Base-by-base conservation (phyloP, 805 yeast genomes). In the Tetrapisispora taiwanensis region DNA sequence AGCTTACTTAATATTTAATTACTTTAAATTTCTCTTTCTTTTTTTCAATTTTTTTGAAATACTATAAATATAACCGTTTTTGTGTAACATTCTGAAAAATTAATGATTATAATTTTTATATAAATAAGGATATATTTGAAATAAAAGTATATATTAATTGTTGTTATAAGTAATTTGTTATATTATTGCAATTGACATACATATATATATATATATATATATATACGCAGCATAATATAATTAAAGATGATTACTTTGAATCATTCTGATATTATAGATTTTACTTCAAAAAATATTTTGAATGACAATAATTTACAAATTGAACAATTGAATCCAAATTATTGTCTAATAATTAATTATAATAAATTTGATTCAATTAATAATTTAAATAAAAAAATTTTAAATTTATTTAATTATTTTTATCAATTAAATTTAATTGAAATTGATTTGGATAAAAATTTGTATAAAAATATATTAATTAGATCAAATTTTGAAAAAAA, bases 241-340 rank as follows among this genome's bases (percentile, higher is more conserved):
- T 22, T 22, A 5, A 22, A 22, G n/a, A 36, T 36, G 39, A 27
- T 36, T 7, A n/a, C 30, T 24, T 22, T 36, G 15, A n/a, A n/a
- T 28, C 35, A 35, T 24, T 30, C 41, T 10, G 31, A 41, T 30
- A 18, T 33, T n/a, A 32, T 28, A 30, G 30, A 36, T 30, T 19
- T 36, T 15, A 36, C 28, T 14, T 27, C 36, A 13, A 34, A 15
- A n/a, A 13, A 36, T 37, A 18, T 37, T n/a, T 17, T 19, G 15
- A 37, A 37, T 28, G 26, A 12, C 7, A 26, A 37, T 13, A 28
- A 17, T n/a, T 19, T 15, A 12, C 40, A 37, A 18, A 18, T 61
- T 30, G 54, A 47, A 15, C 50, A 56, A 42, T 48, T 61, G 42
- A 57, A 54, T 46, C 64, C 66, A 6, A 55, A 59, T 44, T 58